phyloP scores from a whole-genome alignment of 495 filamentous ascomycete species.

The Lophiostoma macrostomum region DNA sequence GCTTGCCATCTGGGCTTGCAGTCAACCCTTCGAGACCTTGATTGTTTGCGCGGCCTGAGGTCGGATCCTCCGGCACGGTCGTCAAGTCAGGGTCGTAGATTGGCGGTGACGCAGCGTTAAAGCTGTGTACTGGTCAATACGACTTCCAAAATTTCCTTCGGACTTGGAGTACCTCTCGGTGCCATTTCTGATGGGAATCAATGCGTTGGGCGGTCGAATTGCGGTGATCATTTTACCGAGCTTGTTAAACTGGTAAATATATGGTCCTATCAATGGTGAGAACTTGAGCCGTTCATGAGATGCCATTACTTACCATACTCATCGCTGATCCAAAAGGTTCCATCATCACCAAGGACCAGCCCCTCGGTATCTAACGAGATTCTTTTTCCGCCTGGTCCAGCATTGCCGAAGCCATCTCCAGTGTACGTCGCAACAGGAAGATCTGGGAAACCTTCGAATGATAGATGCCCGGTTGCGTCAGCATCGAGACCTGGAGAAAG shows the following conservation, averaged over 20 bases:
- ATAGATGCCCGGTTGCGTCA: conserved; percentile 52
- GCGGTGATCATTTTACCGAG: conserved; percentile 61
- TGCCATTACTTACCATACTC: conserved; percentile 72
- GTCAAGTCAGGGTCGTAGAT: conserved; percentile 51
- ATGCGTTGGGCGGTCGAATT: conserved; percentile 64
- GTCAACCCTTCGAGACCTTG: conserved; percentile 76
- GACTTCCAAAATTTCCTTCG: conserved; percentile 34
- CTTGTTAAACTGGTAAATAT: conserved; percentile 63
- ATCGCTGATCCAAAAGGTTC: conserved; percentile 72
- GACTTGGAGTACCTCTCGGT: conserved; percentile 41
- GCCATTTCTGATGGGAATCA: conserved; percentile 65
- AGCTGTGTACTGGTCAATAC: conserved; percentile 38
- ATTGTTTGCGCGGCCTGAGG: conserved; percentile 69
- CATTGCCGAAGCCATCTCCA: conserved; percentile 71
- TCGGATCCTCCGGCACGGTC: conserved; percentile 54
- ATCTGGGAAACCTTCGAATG: conserved; percentile 59
- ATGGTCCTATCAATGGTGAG: conserved; percentile 44
- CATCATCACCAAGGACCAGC: conserved; percentile 61
- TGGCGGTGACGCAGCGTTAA: conserved; percentile 60
- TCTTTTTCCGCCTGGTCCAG: conserved; percentile 57
- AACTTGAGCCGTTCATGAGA: background rate
- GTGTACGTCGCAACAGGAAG: conserved; percentile 65
- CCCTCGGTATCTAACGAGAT: conserved; percentile 69
- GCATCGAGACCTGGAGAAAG: conserved; percentile 52
- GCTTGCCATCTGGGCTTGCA: conserved; percentile 59